Evolutionary conservation across 1,139 yeast genomes (phyloP), one percentile per base, ranked within the genome.

Genomic region (Zygosaccharomyces sapae): DNA sequence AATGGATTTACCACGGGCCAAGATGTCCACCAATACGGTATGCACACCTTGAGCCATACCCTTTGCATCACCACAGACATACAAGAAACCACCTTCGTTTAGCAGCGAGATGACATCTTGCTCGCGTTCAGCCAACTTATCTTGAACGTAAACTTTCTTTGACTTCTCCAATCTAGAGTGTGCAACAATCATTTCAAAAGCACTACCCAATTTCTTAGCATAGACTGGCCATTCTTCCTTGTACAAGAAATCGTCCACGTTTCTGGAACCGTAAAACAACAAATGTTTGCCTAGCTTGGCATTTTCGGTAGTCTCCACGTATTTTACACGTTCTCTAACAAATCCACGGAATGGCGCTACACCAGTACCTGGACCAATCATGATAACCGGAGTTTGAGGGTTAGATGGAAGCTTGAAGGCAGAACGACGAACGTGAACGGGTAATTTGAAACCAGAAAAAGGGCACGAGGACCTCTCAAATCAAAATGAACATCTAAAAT

Each of bases 351-450:
- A 85, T 52, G 98, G 98, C 8, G 98, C 97, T 48, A 92, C 92
- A 65, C 98, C 98, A 5, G 98, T 92, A 55, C 98, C 98, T 42
- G 98, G 97, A 33, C 98, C 98, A 64, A 92, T 77, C 84, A 90
- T 80, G 58, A 92, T 87, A 31, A 92, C 77, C 6, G 98, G 97
- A 40, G 84, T 81, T 12, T 79, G 68, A 27, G 95, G 83, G 63
- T 87, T 87, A 12, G 89, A 75, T n/a, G 98, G 98, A 55, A 92
- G 76, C 73, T 88, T 90, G 73, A 92, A 92, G 48, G 94, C 86
- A 6, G 97, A 89, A 70, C 94, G 88, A 71, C 98, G 86, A 41
- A 92, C 86, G 67, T 89, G 96, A 40, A 92, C 83, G 9, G 97
- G 97, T 47, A 90, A 75, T 63, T 83, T 86, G 68, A 63, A 74